Evolutionary conservation across 2,329 filamentous ascomycete species (phyloP).

Genomic region (Coccinonectria pachysandricola): DNA sequence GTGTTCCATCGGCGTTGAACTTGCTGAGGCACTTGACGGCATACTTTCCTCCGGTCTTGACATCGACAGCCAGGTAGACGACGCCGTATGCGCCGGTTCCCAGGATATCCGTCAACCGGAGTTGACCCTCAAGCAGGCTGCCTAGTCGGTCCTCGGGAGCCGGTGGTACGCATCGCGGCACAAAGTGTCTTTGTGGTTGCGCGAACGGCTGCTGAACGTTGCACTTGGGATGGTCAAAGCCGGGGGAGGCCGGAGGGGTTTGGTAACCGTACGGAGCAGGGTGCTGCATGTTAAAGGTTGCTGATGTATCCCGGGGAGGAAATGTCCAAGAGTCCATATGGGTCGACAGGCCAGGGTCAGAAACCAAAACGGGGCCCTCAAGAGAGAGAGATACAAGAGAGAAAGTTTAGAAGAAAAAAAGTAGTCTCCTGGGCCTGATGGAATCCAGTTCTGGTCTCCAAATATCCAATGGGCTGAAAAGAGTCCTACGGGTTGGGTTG

Average conservation of each 20-base stretch:
- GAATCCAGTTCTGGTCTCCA: slow-evolving; percentile 16
- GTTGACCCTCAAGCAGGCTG: slow-evolving; percentile 67
- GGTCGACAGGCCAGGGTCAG: slow-evolving; percentile 10
- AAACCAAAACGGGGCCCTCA: slow-evolving; percentile 16
- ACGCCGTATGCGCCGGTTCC: slow-evolving; percentile 95
- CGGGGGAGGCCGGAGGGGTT: slow-evolving; percentile 47
- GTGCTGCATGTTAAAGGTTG: slow-evolving; percentile 46
- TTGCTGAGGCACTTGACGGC: slow-evolving; percentile 97
- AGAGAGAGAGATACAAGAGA: slow-evolving; percentile 15
- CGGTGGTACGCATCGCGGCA: slow-evolving; percentile 40
- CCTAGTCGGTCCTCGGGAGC: slow-evolving; percentile 80
- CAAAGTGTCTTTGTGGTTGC: too few relatives aligned
- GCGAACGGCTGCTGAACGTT: slow-evolving; percentile 29
- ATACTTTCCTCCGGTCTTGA: slow-evolving; percentile 71
- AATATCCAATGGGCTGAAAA: slow-evolving; percentile 17
- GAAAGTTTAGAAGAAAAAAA: slow-evolving; percentile 11
- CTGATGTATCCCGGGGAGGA: slow-evolving; percentile 23
- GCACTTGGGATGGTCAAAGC: slow-evolving; percentile 40
- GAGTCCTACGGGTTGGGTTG: slow-evolving; percentile 13
- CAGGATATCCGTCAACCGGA: slow-evolving; percentile 76
- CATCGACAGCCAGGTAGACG: slow-evolving; percentile 81
- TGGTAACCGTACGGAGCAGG: slow-evolving; percentile 46
- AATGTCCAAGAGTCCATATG: slow-evolving; percentile 13
- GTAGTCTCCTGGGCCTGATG: slow-evolving; percentile 16
- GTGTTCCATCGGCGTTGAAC: slow-evolving; percentile 58